Base-by-base conservation (phyloP, 768 basidiomycete species). In the Suillus placidus region DNA sequence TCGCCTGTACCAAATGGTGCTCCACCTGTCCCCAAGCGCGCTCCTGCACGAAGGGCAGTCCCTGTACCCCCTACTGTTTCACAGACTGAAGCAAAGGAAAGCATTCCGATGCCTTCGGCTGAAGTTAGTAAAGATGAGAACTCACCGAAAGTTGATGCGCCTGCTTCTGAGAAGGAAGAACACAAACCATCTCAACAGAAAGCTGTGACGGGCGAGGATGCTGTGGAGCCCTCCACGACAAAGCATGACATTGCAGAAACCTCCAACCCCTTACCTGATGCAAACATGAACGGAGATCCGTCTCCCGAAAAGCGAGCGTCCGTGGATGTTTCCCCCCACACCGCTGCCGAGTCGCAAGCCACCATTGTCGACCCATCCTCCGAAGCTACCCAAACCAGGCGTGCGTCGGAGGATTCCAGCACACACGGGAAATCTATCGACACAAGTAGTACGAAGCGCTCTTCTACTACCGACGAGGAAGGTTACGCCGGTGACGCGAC, bases 11-110 rank as follows among this genome's bases (percentile, higher is more conserved):
- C 47, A 43, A 63, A 67, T 2, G 66, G 68, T 1, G 77, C 79
- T 7, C 90, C 90, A 0, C 90, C 90, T 2, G 74, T 92, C 30
- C 90, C 90, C 0, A 82, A 88, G 49, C 80, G 90, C 54, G 90
- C 90, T 0, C 84, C 88, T 57, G 86, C 84, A 1, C 82, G 90
- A 26, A 78, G 77, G 7, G 66, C 63, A 30, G 73, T 69, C 4
- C 75, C 75, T 49, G 70, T 64, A 12, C 77, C 79, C 2, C 80
- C 71, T 14, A 42, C 66, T 35, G 34, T 70, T 4, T 23, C 63
- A 16, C 62, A 60, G 40, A 13, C 30, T 12, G 40, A 32, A 20
- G 18, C 14, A 30, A 60, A 60, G 12, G 58, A 60, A 20, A 26
- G 40, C 4, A 42, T 60, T 42, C 40, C 58, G 18, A 60, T 60